A percentile compares a stretch with the other conserved stretches of the same genome.
phyloP scores from a whole-genome alignment of 1,139 yeast genomes.

The Ogataea hybrid region DNA sequence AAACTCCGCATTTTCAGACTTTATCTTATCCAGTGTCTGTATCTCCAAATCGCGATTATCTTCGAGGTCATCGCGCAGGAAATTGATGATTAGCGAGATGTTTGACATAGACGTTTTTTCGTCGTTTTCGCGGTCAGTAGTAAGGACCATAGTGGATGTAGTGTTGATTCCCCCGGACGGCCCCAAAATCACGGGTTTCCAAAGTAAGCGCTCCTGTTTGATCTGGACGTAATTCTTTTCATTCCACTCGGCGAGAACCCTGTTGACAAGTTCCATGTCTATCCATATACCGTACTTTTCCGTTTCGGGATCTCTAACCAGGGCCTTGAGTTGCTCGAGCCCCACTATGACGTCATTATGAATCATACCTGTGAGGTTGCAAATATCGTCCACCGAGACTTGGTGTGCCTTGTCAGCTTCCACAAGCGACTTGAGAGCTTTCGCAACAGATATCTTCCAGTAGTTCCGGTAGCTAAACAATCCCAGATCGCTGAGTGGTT shows the following conservation, averaged over 20 bases:
- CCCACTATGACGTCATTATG: constrained; percentile 87
- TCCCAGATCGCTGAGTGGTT: constrained; percentile 88
- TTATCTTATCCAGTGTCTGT: constrained; percentile 45
- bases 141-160: constrained; percentile 42
- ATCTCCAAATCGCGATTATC: constrained; percentile 58
- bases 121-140: constrained; percentile 10
- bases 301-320: constrained; percentile 45
- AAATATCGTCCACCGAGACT: constrained; percentile 57
- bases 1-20: constrained; percentile 8
- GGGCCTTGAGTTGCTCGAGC: constrained; percentile 68
- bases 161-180: constrained; percentile 79
- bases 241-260: constrained; percentile 52
- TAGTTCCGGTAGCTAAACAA: constrained; percentile 80
- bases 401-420: constrained; percentile 3
- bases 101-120: constrained; percentile 40
- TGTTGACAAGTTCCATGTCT: constrained; percentile 44
- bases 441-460: constrained; percentile 73
- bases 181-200: constrained; percentile 84
- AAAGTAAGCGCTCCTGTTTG: constrained; percentile 52
- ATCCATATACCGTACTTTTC: constrained; percentile 54
- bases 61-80: constrained; percentile 61
- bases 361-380: constrained; percentile 79
- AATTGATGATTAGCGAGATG: constrained; percentile 53
- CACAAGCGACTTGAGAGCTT: constrained; percentile 33
- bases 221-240: constrained; percentile 52